These are phyloP conservation scores for Cryphonectria parasitica DNA, from an alignment of 2,329 filamentous ascomycete species.

Conservation along the genomic window DNA sequence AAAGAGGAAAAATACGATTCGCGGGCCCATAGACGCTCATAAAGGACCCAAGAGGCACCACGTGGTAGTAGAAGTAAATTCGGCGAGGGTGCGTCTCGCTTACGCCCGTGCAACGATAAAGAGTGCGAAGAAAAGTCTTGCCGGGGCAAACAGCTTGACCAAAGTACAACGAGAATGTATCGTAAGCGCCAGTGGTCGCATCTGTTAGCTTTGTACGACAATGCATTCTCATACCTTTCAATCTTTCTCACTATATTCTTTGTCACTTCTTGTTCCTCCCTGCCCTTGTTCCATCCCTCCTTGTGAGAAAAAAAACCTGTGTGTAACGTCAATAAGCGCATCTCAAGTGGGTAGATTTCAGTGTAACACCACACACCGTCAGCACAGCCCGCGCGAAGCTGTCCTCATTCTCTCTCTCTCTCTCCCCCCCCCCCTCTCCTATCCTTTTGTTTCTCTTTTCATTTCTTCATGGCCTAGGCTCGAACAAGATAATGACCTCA, in stretches of 20 bases:
- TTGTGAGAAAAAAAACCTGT: background rate
- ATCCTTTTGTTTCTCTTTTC: background rate
- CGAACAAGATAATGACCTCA: background rate
- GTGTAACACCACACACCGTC: background rate
- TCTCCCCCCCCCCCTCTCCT: background rate
- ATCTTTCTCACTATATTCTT: background rate
- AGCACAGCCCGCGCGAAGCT: background rate
- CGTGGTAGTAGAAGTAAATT: background rate
- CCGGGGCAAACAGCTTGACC: background rate
- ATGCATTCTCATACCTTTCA: background rate
- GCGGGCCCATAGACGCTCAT: background rate
- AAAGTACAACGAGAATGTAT: constrained; percentile 11
- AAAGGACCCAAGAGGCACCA: background rate
- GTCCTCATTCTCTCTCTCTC: background rate
- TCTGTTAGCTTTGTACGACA: background rate
- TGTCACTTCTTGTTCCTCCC: background rate
- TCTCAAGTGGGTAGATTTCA: background rate
- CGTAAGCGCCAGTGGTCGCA: constrained; percentile 7
- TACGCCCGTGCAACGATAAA: background rate
- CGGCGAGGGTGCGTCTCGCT: background rate
- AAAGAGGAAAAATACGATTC: background rate
- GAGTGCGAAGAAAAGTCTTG: background rate
- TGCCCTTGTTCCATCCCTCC: background rate
- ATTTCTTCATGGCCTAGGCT: background rate
- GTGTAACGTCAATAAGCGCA: constrained; percentile 3